Evolutionary conservation across 164 flowering plant genomes (phyloP), one percentile per base, ranked within the genome.

Genomic region (Vitis rupestris): DNA sequence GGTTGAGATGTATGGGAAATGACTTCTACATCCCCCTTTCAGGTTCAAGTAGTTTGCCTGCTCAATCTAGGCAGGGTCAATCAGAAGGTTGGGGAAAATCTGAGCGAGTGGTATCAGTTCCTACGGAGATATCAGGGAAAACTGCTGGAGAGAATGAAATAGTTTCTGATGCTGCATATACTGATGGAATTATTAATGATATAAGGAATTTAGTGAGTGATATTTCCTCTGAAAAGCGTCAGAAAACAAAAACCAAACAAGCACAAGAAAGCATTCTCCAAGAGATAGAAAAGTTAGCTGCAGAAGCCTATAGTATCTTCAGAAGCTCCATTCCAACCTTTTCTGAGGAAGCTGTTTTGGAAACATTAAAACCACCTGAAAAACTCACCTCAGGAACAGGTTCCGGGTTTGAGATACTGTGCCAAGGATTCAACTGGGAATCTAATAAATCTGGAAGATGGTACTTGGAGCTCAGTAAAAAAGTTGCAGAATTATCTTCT

Each of bases 371-470:
- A 72, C 82, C 86, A 47, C 82, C 86, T 67, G 70, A 67, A 23
- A 77, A 80, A 70, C 62, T 86, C 66, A 65, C 75, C 80, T 79
- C 97, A 31, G 99, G 97, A 50, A 93, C 97, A 58, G 99, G 99
- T 13, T 75, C 97, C 27, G 99, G 99, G 10, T 91, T 71, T 81
- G 99, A 95, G 75, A 86, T 95, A 78, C 75, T 95, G 50, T 93
- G 96, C 77, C 99, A 95, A 83, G 99, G 97, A 17, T 95, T 95
- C 80, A 95, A 93, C 72, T 95, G 99, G 99, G 99, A 95, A 77
- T 93, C 99, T 63, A 86, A 95, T 78, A 93, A 90, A 79, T 90
- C 97, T 76, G 89, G 98, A 67, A 89, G 83, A 78, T 95, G 99
- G 99, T 95, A 91, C 74, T 52, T 73, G 86, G 93, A 90, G 65